Base-by-base conservation (phyloP, 176 grass and related monocot species). In the Carex kokanica region DNA sequence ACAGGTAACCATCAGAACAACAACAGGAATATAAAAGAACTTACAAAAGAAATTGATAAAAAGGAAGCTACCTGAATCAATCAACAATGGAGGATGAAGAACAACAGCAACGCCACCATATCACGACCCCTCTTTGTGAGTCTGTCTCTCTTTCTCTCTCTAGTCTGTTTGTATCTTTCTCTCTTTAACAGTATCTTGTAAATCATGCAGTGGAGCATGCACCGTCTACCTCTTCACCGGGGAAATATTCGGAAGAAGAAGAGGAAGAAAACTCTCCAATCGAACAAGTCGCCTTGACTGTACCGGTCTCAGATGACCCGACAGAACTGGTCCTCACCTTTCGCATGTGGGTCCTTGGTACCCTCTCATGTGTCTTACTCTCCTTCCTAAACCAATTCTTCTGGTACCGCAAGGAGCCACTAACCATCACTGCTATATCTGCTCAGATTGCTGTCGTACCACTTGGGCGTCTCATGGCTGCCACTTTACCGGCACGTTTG, bases 311-410 rank as follows among this genome's bases (percentile, higher is more conserved):
- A 10, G 94, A 97, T 64, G 90, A 94, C 54, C 90, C 94, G 8
- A 24, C 51, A 51, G 84, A 74, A 17, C 92, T 92, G 18, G 92
- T 86, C 61, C 87, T 97, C 36, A 97, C 92, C n/a, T 94, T 97
- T 78, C 90, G 95, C 83, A 91, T 97, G 95, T 97, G 92, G 95
- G 95, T 97, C 13, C 88, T 97, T 6, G 95, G 95, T 9, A 91
- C 78, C 57, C 79, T 72, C 7, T 97, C 95, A 32, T 97, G 92
- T 84, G 85, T 54, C 60, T 77, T 93, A 88, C 90, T 97, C 9
- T 94, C 95, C 14, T 94, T 97, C 87, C 83, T 94, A 38, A 97
- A 97, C 90, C 88, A 92, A 81, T 97, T 97, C 87, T 97, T 97
- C 92, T 90, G 88, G 95, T 97, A 97, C 88, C 84, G 92, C 27